These are phyloP conservation scores for Pythium brassicae DNA, from an alignment of 352 stramenopile species.

Conservation along the genomic window DNA sequence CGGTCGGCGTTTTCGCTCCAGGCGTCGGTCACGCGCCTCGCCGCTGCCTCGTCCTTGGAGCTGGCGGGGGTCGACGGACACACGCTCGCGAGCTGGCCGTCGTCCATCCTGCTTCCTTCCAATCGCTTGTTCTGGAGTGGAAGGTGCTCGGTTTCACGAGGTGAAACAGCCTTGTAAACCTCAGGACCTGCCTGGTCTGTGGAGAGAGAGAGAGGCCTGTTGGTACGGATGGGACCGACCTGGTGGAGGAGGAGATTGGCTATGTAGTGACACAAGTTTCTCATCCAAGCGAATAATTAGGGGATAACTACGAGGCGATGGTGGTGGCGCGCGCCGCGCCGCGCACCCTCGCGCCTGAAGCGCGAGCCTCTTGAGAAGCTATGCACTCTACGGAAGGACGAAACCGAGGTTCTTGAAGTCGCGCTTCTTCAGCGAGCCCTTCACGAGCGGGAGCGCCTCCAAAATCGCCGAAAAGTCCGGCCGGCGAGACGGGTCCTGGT, in stretches of 20 bases:
- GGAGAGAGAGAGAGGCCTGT: too few species aligned
- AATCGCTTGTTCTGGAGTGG: too few species aligned
- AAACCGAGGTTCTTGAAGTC: conserved; percentile 87
- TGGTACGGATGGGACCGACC: too few species aligned
- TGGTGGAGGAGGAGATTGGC: too few species aligned
- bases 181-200: too few species aligned
- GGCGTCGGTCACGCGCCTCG: conserved; percentile 10
- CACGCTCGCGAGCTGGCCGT: conserved; percentile 9
- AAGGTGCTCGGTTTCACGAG: too few species aligned
- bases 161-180: too few species aligned
- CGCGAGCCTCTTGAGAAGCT: not conserved
- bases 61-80: conserved; percentile 4
- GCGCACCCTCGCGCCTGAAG: not conserved
- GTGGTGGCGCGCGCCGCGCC: too few species aligned
- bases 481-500: conserved; percentile 68
- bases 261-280: too few species aligned
- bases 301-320: too few species aligned
- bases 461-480: conserved; percentile 75
- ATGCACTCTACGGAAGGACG: conserved; percentile 22
- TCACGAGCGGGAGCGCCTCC: conserved; percentile 74
- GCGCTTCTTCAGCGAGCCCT: conserved; percentile 77
- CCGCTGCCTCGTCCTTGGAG: not conserved
- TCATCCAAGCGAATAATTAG: too few species aligned
- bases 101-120: conserved; percentile 1
- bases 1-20: conserved; percentile 9